A percentile compares a stretch with the other conserved stretches of the same genome.
These are phyloP conservation scores for Cytospora paraplurivora DNA, from an alignment of 2,329 filamentous ascomycete species.

Conservation along the genomic window DNA sequence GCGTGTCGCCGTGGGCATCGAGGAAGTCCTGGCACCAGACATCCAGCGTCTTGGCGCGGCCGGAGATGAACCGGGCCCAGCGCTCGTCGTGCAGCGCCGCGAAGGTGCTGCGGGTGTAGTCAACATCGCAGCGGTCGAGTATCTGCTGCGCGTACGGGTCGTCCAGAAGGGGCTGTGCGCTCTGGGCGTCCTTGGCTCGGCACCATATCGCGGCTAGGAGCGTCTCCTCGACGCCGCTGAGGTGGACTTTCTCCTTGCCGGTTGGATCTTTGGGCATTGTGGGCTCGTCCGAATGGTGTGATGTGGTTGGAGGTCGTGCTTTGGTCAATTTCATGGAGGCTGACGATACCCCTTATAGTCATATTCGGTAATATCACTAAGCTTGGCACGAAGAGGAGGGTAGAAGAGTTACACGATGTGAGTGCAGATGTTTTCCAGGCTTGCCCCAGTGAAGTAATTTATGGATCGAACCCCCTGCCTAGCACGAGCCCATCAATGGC, in stretches of 20 bases:
- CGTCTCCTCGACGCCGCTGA: neutral
- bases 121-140: conserved; percentile 6
- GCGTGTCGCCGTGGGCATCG: neutral
- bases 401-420: neutral
- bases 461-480: neutral
- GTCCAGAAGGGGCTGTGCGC: conserved; percentile 10
- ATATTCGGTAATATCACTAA: neutral
- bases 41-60: conserved; percentile 14
- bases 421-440: neutral
- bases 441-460: neutral
- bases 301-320: neutral
- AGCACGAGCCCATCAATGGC: neutral
- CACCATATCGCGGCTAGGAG: neutral
- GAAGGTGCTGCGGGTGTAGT: neutral
- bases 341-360: neutral
- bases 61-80: conserved; percentile 15
- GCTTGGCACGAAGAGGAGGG: neutral
- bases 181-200: conserved; percentile 1
- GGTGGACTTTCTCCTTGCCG: neutral
- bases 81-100: conserved; percentile 1
- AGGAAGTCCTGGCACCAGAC: conserved; percentile 17
- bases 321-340: neutral
- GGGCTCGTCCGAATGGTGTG: neutral
- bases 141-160: conserved; percentile 10
- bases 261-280: neutral